Percentiles rank a stretch among this genome's conserved stretches.
These are phyloP conservation scores for Hypsizygus marmoreus DNA, from an alignment of 768 basidiomycete species.

Conservation along the genomic window DNA sequence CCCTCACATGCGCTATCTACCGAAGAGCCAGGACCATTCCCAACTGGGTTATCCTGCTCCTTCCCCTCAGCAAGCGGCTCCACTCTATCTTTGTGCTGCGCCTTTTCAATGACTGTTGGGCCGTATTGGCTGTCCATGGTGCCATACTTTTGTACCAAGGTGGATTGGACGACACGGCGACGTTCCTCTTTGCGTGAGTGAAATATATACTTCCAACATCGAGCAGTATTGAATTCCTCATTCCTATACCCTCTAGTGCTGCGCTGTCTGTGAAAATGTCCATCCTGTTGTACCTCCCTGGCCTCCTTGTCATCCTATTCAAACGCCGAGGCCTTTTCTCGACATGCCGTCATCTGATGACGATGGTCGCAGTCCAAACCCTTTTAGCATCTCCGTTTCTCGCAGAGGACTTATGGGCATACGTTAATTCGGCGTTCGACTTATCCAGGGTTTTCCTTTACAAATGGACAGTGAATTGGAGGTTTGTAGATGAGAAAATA, in stretches of 20 bases:
- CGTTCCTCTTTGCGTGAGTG: constrained; percentile 76
- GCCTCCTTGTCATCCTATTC: constrained; percentile 79
- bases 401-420: constrained; percentile 56
- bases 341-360: constrained; percentile 52
- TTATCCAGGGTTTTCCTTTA: constrained; percentile 87
- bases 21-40: constrained; percentile 56
- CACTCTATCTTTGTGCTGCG: constrained; percentile 93
- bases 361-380: constrained; percentile 52
- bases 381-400: constrained; percentile 75
- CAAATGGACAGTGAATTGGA: constrained; percentile 99
- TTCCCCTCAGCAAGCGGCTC: constrained; percentile 88
- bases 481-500: constrained; percentile 73
- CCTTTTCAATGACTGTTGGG: constrained; percentile 96
- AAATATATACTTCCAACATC: constrained; percentile 7
- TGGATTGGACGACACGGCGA: constrained; percentile 61
- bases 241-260: constrained; percentile 40
- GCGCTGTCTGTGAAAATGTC: constrained; percentile 97
- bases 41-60: constrained; percentile 70
- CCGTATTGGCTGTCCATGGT: constrained; percentile 62
- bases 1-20: constrained; percentile 72
- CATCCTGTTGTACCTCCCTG: constrained; percentile 86
- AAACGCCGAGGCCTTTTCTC: constrained; percentile 63
- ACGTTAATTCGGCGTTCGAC: constrained; percentile 81
- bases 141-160: constrained; percentile 68
- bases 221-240: constrained; percentile 4